Evolutionary conservation across 1,284 basidiomycete genomes (phyloP).

Genomic region (Stygiomarasmius scandens): DNA sequence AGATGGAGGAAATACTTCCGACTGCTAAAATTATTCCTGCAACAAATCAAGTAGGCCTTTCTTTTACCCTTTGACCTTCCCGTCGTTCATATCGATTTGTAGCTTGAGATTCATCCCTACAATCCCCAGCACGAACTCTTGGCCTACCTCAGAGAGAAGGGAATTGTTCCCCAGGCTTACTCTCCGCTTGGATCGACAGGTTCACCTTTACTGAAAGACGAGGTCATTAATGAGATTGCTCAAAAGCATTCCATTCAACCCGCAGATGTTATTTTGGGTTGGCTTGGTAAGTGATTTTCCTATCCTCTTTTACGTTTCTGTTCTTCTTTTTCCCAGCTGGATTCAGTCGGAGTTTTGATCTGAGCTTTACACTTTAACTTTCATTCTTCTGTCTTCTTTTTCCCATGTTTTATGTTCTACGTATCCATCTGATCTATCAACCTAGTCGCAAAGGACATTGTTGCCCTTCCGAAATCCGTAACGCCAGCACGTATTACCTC

Average conservation of each 20-base stretch:
- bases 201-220: slow-evolving; percentile 72
- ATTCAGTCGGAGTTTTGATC: no score
- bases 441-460: slow-evolving; percentile 63
- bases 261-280: slow-evolving; percentile 71
- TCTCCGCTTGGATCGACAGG: slow-evolving; percentile 81
- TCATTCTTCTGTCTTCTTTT: not conserved
- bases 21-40: slow-evolving; percentile 60
- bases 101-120: slow-evolving; percentile 79
- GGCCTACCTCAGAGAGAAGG: slow-evolving; percentile 66
- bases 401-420: slow-evolving; percentile 7
- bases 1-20: slow-evolving; percentile 63
- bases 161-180: slow-evolving; percentile 80
- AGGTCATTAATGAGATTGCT: slow-evolving; percentile 66
- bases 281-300: slow-evolving; percentile 54
- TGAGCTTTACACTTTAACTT: slow-evolving; percentile 28
- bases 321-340: slow-evolving; percentile 1
- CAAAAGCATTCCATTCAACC: slow-evolving; percentile 59
- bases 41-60: slow-evolving; percentile 59
- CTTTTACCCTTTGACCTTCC: no score
- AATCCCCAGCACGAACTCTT: slow-evolving; percentile 78
- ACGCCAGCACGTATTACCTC: slow-evolving; percentile 72
- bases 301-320: slow-evolving; percentile 19
- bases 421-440: not conserved
- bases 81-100: not conserved
- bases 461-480: slow-evolving; percentile 78